A percentile compares a stretch with the other conserved stretches of the same genome.
Evolutionary conservation across 306 rosid species (phyloP).

Genomic region (Carpinus viminea): DNA sequence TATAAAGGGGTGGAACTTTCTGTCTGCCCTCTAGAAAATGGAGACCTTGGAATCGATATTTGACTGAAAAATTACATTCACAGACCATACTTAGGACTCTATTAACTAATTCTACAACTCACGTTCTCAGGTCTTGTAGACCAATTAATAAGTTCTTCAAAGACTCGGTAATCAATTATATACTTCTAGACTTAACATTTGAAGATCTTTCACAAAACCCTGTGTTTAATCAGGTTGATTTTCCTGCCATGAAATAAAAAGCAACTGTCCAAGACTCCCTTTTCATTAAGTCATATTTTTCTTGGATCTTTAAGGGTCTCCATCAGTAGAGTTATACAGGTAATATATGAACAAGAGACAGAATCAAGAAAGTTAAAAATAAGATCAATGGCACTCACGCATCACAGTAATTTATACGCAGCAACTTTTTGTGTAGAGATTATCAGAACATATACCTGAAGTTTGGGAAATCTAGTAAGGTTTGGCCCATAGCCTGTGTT

Average conservation of each 20-base stretch:
- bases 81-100: neutral
- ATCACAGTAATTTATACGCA: neutral
- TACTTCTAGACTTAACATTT: neutral
- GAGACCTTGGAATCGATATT: neutral
- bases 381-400: neutral
- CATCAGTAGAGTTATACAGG: neutral
- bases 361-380: neutral
- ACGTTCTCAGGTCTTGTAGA: neutral
- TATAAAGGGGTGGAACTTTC: neutral
- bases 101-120: neutral
- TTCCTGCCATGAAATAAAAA: neutral
- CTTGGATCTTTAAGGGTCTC: neutral
- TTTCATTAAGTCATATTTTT: neutral
- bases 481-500: constrained; percentile 12
- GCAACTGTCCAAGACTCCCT: neutral
- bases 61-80: neutral
- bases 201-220: neutral
- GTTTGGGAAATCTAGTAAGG: constrained; percentile 11
- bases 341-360: neutral
- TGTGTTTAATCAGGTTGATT: neutral
- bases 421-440: neutral
- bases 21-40: neutral
- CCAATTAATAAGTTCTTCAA: neutral
- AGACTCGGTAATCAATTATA: neutral
- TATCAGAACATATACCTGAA: constrained; percentile 29